Conservation (phyloP, 768 basidiomycete species). For the Podaxis rugospora region DNA sequence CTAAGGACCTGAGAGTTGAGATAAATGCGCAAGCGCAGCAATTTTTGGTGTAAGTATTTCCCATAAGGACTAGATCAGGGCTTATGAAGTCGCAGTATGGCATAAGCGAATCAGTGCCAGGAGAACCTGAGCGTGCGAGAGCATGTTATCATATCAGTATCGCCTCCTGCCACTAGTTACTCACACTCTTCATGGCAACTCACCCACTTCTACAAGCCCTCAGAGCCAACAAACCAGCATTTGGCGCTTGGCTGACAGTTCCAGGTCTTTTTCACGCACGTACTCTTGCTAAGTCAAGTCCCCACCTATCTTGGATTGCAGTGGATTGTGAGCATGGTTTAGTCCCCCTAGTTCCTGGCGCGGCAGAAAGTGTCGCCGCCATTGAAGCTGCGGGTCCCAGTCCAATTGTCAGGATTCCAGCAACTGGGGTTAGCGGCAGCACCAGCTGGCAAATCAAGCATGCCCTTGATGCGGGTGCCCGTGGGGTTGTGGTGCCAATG, state of each 20-base stretch:
- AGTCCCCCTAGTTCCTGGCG: conserved; percentile 49
- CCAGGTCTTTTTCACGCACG: conserved; percentile 58
- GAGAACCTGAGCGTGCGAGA: not conserved
- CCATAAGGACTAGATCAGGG: too few species aligned
- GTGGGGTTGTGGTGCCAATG: conserved; percentile 65
- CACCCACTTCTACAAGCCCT: conserved; percentile 52
- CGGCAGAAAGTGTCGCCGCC: conserved; percentile 50
- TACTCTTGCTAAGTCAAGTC: conserved; percentile 50
- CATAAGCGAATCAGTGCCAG: not conserved
- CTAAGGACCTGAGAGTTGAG: too few species aligned
- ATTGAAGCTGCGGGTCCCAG: conserved; percentile 52
- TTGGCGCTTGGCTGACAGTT: conserved; percentile 64
- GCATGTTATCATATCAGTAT: not conserved
- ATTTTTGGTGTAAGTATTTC: too few species aligned
- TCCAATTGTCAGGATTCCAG: conserved; percentile 57
- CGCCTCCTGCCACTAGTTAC: not conserved
- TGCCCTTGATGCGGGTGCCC: conserved; percentile 64
- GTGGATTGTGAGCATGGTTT: conserved; percentile 71
- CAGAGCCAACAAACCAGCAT: conserved; percentile 53
- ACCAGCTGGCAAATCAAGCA: conserved; percentile 72
- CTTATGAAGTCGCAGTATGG: too few species aligned
- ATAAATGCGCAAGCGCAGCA: too few species aligned
- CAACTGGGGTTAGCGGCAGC: conserved; percentile 51
- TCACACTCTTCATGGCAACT: conserved; percentile 35
- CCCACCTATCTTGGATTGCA: conserved; percentile 56